Base-by-base conservation (phyloP, 2,329 filamentous ascomycete species). In the Claviceps pazoutovae region DNA sequence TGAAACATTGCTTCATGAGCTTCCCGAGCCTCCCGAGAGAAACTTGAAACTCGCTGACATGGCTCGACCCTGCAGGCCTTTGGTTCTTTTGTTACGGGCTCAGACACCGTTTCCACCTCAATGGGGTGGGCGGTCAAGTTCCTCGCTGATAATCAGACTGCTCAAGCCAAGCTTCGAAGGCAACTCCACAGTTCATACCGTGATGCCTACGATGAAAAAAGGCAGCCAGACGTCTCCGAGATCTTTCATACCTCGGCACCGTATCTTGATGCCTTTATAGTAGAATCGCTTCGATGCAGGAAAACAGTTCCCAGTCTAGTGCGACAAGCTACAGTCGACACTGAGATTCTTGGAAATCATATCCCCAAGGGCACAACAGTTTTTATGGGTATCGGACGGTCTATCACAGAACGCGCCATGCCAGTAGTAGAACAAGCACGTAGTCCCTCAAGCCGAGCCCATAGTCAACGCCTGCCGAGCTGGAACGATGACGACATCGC, bases 251-350 rank as follows among this genome's bases (percentile, higher is more conserved):
- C 52, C 1, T 50, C 49, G n/a, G 49, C 58, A 3, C 54, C 64
- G 0, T 69, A 68, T 53, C 61, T 71, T 0, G 68, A 71, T 38
- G 67, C 66, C 4, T 58, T 64, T 2, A 55, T 70, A 1, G 66
- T 70, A 50, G 68, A 72, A 52, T 57, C 62, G 0, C 56, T 70
- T 0, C 62, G 70, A 1, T 46, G 57, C 19, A 55, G 59, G 1
- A 57, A 59, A 3, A 57, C 60, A 7, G 61, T 62, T 1, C 53
- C 62, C 0, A 48, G 62, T 2, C 54, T 66, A 0, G 46, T 61
- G 0, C 60, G 67, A 1, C 55, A 62, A 48, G 62, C 67, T 0
- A 50, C 54, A 11, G 23, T 51, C 2, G 67, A 71, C 41, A 67
- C 65, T 0, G 55, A 60, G 1, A 56, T 69, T 0, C 57, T 71